phyloP scores from a whole-genome alignment of 176 grass and related monocot genomes.

The Aegilops tauschii region DNA sequence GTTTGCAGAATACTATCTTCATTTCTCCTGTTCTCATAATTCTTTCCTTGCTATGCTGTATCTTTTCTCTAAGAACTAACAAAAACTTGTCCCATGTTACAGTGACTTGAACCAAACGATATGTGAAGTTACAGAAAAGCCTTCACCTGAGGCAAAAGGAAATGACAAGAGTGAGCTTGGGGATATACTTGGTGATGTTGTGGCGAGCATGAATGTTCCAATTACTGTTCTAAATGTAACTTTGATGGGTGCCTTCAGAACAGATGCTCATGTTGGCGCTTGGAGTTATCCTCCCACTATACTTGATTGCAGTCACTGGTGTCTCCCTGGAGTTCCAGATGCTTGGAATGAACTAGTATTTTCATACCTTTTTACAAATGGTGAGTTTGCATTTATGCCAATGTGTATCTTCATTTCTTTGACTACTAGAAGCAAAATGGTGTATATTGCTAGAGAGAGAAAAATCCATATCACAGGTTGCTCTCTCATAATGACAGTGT shows the following conservation, averaged over 20 bases:
- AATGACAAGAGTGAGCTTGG: conserved; percentile 80
- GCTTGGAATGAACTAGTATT: conserved; percentile 92
- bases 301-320: conserved; percentile 98
- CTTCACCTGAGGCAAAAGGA: conserved; percentile 66
- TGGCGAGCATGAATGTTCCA: conserved; percentile 47
- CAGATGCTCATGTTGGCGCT: conserved; percentile 85
- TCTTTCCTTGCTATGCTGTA: not conserved
- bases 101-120: conserved; percentile 69
- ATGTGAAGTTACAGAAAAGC: conserved; percentile 79
- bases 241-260: conserved; percentile 76
- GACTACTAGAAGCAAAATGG: not conserved
- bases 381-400: conserved; percentile 43
- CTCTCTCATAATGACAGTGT: not conserved
- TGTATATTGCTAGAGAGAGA: not conserved
- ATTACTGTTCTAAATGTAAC: conserved; percentile 82
- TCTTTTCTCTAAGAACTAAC: conserved; percentile 36
- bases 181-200: conserved; percentile 66
- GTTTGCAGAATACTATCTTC: not conserved
- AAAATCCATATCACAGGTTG: not conserved
- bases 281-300: conserved; percentile 88
- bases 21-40: not conserved
- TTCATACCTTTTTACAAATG: conserved; percentile 71
- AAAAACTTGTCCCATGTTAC: not conserved
- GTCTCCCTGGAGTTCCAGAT: conserved; percentile 93
- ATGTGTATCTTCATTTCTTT: conserved; percentile 10